Percentiles rank a stretch among this genome's conserved stretches.
Evolutionary conservation across 495 filamentous ascomycete species (phyloP).

Genomic region (Monascus purpureus): DNA sequence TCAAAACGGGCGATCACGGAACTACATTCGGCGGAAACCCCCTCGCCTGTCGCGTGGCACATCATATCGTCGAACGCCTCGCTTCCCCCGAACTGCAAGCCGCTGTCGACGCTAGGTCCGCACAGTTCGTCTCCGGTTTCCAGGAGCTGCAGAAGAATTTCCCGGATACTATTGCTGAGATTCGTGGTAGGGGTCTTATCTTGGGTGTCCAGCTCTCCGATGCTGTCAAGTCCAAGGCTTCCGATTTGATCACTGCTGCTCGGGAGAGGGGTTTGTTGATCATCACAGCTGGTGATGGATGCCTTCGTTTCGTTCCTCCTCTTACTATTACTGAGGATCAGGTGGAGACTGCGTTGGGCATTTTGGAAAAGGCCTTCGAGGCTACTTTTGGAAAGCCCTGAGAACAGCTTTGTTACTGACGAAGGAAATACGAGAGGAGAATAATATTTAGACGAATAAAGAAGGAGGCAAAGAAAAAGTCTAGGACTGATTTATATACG

Average conservation of each 20-base stretch:
- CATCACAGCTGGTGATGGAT: conserved; percentile 85
- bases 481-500: no score
- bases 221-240: conserved; percentile 44
- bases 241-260: conserved; percentile 62
- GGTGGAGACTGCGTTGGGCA: conserved; percentile 58
- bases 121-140: conserved; percentile 52
- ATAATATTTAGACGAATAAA: no score
- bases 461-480: no score
- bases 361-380: conserved; percentile 64
- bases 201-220: conserved; percentile 66
- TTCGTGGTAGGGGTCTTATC: conserved; percentile 73
- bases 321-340: conserved; percentile 63
- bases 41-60: conserved; percentile 67
- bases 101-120: conserved; percentile 48
- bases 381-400: conserved; percentile 29
- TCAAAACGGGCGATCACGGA: conserved; percentile 86
- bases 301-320: conserved; percentile 73
- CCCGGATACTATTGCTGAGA: conserved; percentile 59
- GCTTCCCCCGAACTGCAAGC: conserved; percentile 48
- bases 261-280: conserved; percentile 78
- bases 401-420: no score
- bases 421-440: no score
- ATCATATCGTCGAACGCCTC: conserved; percentile 67
- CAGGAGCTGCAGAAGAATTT: conserved; percentile 46
- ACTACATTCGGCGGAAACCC: conserved; percentile 97